Conservation (phyloP, 2,329 filamentous ascomycete species). For the Aspergillus uvarum region DNA sequence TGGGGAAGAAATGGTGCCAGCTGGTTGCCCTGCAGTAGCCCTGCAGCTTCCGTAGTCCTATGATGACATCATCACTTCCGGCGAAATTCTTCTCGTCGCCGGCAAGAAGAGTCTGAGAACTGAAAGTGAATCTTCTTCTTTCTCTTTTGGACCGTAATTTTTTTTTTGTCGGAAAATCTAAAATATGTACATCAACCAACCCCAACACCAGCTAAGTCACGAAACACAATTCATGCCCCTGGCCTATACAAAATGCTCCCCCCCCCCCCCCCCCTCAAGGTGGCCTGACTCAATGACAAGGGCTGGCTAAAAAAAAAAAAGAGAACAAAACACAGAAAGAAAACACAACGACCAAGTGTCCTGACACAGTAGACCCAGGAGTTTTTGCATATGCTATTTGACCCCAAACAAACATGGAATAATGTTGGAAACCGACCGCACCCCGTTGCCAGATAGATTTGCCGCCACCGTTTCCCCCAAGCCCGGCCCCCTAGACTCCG, state of each 20-base stretch:
- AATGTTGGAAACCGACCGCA: not conserved
- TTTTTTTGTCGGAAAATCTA: no score
- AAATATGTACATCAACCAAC: not conserved
- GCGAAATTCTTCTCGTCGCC: no score
- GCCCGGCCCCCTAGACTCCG: constrained; percentile 18
- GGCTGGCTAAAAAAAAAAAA: not conserved
- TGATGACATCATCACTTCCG: no score
- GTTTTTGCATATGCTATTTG: not conserved
- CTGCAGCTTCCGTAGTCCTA: no score
- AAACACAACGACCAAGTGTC: not conserved
- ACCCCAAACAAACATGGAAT: not conserved
- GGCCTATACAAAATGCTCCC: not conserved
- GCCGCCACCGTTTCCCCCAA: not conserved
- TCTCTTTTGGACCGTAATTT: no score
- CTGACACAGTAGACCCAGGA: not conserved
- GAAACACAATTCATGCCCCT: not conserved
- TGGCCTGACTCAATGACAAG: not conserved
- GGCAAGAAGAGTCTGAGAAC: no score
- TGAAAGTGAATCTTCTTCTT: no score
- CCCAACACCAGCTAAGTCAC: not conserved
- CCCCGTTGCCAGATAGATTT: not conserved
- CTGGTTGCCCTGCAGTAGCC: no score
- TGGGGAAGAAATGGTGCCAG: no score
- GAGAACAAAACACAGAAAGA: not conserved
- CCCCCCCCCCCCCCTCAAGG: no score